A percentile compares a stretch with the other conserved stretches of the same genome.
Conservation (phyloP, 768 basidiomycete genomes). For the Lactarius trivialis region DNA sequence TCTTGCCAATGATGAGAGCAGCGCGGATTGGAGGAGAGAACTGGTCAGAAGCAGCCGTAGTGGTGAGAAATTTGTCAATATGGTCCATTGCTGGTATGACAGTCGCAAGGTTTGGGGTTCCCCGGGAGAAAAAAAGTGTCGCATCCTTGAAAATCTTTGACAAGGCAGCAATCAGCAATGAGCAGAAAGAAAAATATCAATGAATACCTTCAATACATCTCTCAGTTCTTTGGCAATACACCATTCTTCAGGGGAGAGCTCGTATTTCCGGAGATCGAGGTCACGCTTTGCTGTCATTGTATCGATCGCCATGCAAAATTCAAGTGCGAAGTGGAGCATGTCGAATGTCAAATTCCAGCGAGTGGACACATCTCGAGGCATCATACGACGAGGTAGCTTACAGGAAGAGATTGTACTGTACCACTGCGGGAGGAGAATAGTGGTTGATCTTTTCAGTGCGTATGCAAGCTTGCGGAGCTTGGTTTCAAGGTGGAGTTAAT, state of each 20-base stretch:
- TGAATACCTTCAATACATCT: no score
- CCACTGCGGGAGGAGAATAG: slow-evolving; percentile 31
- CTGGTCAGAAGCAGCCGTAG: background rate
- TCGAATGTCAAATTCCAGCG: slow-evolving; percentile 36
- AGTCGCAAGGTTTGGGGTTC: slow-evolving; percentile 18
- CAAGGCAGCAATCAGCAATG: no score
- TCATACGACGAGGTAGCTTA: slow-evolving; percentile 17
- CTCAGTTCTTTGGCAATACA: no score
- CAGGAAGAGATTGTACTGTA: slow-evolving; percentile 5
- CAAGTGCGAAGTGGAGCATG: slow-evolving; percentile 32
- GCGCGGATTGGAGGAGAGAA: background rate
- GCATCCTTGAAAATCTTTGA: background rate
- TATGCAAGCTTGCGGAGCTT: slow-evolving; percentile 6
- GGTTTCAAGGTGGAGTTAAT: background rate
- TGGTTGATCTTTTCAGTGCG: slow-evolving; percentile 28
- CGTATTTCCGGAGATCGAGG: no score
- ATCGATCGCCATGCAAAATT: slow-evolving; percentile 28
- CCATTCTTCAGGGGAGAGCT: no score
- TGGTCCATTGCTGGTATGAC: slow-evolving; percentile 30
- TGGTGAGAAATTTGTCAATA: slow-evolving; percentile 25
- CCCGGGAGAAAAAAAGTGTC: background rate
- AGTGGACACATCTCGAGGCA: slow-evolving; percentile 36
- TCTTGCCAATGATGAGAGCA: slow-evolving; percentile 20
- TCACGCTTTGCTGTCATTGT: no score
- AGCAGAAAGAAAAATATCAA: no score